Conservation (phyloP, 805 yeast genomes). For the Schwanniomyces sp. region DNA sequence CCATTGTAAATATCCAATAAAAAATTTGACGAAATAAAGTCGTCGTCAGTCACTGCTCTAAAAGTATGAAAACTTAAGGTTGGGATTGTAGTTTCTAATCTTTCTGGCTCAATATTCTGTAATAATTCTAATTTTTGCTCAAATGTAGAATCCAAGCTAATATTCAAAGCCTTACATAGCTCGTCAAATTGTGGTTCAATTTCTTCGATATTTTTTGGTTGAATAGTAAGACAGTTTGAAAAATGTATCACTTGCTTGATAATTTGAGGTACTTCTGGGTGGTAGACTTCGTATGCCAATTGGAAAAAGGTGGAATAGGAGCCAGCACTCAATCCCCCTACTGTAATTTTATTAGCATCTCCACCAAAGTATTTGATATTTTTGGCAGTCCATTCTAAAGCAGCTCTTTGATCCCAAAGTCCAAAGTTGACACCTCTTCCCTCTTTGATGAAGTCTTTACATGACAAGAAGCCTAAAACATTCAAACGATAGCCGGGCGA, state of each 20-base stretch:
- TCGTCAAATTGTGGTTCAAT: slow-evolving; percentile 36
- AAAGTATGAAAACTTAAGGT: slow-evolving; percentile 28
- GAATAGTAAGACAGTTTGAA: slow-evolving; percentile 37
- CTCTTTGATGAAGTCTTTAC: background rate
- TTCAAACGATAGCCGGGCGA: slow-evolving; percentile 5
- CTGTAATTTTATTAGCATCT: slow-evolving; percentile 39
- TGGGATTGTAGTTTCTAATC: slow-evolving; percentile 15
- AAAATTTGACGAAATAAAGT: slow-evolving; percentile 29
- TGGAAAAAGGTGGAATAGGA: slow-evolving; percentile 39
- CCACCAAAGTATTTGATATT: slow-evolving; percentile 49
- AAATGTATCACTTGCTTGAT: slow-evolving; percentile 36
- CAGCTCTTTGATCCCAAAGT: slow-evolving; percentile 48
- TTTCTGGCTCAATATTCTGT: slow-evolving; percentile 13
- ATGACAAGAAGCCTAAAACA: slow-evolving; percentile 2
- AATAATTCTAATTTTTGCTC: slow-evolving; percentile 13
- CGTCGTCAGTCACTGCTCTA: slow-evolving; percentile 40
- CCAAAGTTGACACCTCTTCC: slow-evolving; percentile 31
- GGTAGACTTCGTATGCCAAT: slow-evolving; percentile 41
- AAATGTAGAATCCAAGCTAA: slow-evolving; percentile 10
- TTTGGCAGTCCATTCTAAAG: slow-evolving; percentile 45
- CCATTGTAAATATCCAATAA: slow-evolving; percentile 30
- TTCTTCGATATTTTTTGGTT: slow-evolving; percentile 38
- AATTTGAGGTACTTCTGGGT: slow-evolving; percentile 37
- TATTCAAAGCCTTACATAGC: slow-evolving; percentile 22
- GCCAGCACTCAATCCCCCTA: slow-evolving; percentile 52